Evolutionary conservation across 2,329 filamentous ascomycete genomes (phyloP).

Genomic region (Scedosporium minutisporum): DNA sequence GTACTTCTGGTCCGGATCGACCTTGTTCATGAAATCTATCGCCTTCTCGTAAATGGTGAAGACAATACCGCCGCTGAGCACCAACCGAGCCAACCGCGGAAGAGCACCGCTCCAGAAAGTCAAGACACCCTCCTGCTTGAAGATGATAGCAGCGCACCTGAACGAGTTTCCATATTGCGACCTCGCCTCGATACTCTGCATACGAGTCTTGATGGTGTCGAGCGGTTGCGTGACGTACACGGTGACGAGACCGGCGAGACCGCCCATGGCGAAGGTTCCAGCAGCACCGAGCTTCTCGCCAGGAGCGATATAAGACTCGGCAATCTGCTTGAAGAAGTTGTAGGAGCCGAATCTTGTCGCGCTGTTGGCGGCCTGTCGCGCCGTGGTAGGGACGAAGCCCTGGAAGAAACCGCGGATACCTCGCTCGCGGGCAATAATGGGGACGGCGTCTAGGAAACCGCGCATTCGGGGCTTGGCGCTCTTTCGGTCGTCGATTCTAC

Average conservation of each 20-base stretch:
- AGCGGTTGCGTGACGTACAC: conserved; percentile 69
- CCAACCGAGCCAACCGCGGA: conserved; percentile 72
- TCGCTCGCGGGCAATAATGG: conserved; percentile 78
- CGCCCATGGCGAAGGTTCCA: conserved; percentile 86
- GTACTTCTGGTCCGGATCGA: conserved; percentile 79
- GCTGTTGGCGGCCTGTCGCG: conserved; percentile 87
- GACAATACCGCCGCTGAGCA: conserved; percentile 91
- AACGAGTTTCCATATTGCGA: conserved; percentile 78
- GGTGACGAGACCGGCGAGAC: conserved; percentile 79
- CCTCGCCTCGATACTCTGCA: conserved; percentile 90
- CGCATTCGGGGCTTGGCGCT: conserved; percentile 72
- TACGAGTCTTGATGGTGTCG: conserved; percentile 92
- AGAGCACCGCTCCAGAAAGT: conserved; percentile 93
- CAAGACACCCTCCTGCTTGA: conserved; percentile 77
- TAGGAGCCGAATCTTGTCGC: conserved; percentile 87
- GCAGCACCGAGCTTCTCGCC: conserved; percentile 87
- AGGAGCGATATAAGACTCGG: conserved; percentile 82
- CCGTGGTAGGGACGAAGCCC: conserved; percentile 89
- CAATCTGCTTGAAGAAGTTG: conserved; percentile 81
- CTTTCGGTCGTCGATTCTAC: conserved; percentile 89
- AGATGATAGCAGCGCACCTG: conserved; percentile 71
- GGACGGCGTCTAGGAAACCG: conserved; percentile 84
- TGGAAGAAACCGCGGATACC: conserved; percentile 92
- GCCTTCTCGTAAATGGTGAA: conserved; percentile 99
- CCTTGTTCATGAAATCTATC: conserved; percentile 71